Base-by-base conservation (phyloP, 495 filamentous ascomycete species). In the Hypoxylon fragiforme region DNA sequence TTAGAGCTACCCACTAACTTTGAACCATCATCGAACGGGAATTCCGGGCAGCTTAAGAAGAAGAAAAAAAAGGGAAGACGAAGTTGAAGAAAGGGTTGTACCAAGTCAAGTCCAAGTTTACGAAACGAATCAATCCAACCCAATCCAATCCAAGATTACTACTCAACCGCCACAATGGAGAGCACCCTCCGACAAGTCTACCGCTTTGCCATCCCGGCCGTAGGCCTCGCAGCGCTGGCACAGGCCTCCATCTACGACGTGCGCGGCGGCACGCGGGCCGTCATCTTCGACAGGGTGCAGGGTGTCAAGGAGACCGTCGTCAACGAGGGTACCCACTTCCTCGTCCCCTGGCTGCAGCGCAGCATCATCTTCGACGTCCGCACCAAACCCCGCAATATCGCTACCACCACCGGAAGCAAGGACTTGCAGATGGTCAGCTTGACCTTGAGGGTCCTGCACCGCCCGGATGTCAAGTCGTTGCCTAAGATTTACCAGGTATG, bases 371-470 rank as follows among this genome's bases (percentile, higher is more conserved):
- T 94, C 77, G 94, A 99, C 77, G 95, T 99, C 53, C 89, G 94
- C 54, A 97, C 94, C 35, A 95, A 95, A 81, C 94, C 94, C 40
- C 81, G 94, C 63, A 96, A 92, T 67, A 97, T 99, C 74, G 86
- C 85, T 12, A 99, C 94, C n/a, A 97, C 92, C 11, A 99, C 94
- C 8, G 94, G 94, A 47, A 91, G 87, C 80, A 99, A 99, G 83
- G 94, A 99, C 76, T 71, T 99, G 74, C 94, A 99, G 82, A 99
- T 99, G 94, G 94, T 99, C 69, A 96, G 89, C 81, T 81, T 99
- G 81, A 99, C 94, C 26, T 79, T 99, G 62, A 84, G 94, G 64
- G 94, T 99, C 46, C 74, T 99, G 70, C 94, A 97, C 77, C 81
- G 94, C 54, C 94, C 94, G 21, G 92, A 99, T 28, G 94, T 99